Base-by-base conservation (phyloP, 2,329 filamentous ascomycete species). In the Chalara sp. region DNA sequence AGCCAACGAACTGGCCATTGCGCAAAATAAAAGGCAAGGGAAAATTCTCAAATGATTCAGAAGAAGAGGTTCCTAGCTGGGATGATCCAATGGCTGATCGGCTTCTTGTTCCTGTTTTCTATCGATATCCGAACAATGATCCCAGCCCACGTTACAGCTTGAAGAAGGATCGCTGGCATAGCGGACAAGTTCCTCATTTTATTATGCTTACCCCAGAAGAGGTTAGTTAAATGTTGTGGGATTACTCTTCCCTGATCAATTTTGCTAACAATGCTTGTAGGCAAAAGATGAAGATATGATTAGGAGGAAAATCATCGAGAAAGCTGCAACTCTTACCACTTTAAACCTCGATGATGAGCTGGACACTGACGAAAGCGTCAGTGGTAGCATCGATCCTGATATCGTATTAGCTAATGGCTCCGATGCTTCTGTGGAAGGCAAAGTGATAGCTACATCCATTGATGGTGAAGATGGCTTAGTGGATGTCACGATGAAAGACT, bases 381-480 rank as follows among this genome's bases (percentile, higher is more conserved):
- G 76, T 3, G 78, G 83, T 32, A 75, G 71, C 21, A 71, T 73
- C 6, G 86, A 88, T 50, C 80, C 81, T 2, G 89, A 92, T 60
- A 77, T 85, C 43, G 78, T 89, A 21, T 72, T 86, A 8, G 81
- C 84, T 51, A 84, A 74, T 12, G 75, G 73, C 21, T 83, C 80
- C 4, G 81, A 87, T 55, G 85, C 82, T 4, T 83, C 83, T 4
- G 80, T 78, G 7, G 86, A 87, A 57, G 75, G 79, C 28, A 86
- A 86, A 63, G 76, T 96, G 44, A 80, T 85, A 52, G 85, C 89
- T 43, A 79, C 81, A 31, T 96, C 91, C 3, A 79, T 95, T 2
- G 85, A 91, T 65, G 87, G 89, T 7, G 92, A 96, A 66, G 91
- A 96, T 54, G 89, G 89, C 54, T 81, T 96, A 62, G 87, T 97